phyloP scores from a whole-genome alignment of 495 filamentous ascomycete species.

The Hyaloscypha bicolor region DNA sequence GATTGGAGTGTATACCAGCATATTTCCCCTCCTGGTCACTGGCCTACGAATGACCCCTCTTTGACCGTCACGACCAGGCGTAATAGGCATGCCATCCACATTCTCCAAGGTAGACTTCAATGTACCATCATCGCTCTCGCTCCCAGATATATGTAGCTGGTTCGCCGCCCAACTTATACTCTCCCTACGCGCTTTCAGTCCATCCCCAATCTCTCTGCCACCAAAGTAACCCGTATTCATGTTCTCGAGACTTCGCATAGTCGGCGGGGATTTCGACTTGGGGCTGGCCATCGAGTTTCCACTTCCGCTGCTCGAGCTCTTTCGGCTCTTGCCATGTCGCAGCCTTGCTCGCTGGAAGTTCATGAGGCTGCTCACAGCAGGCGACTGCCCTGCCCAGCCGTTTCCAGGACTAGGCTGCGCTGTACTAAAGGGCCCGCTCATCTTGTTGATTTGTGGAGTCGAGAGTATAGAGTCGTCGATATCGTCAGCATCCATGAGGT shows the following conservation, averaged over 20 bases:
- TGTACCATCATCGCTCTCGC: conserved; percentile 76
- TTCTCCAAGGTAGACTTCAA: conserved; percentile 49
- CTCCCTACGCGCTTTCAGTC: conserved; percentile 66
- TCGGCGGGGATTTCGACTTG: conserved; percentile 62
- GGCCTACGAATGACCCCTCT: conserved; percentile 63
- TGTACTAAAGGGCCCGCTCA: conserved; percentile 36
- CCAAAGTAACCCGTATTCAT: conserved; percentile 47
- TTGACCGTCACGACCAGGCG: conserved; percentile 42
- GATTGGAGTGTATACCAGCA: conserved; percentile 63
- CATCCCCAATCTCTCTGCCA: conserved; percentile 46
- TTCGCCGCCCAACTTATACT: conserved; percentile 85
- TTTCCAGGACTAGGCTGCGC: conserved; percentile 49
- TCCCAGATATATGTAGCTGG: conserved; percentile 81
- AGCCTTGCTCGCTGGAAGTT: conserved; percentile 73
- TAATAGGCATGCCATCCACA: conserved; percentile 45
- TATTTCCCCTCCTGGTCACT: conserved; percentile 84
- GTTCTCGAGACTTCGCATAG: conserved; percentile 52
- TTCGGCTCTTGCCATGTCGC: conserved; percentile 55
- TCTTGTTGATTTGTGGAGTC: conserved; percentile 66
- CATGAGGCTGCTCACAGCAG: conserved; percentile 69
- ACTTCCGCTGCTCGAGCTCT: conserved; percentile 72
- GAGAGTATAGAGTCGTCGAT: conserved; percentile 74
- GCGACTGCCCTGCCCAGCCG: conserved; percentile 65
- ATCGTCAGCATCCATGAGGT: conserved; percentile 76
- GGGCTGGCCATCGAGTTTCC: conserved; percentile 71